A percentile compares a stretch with the other conserved stretches of the same genome.
Conservation (phyloP, 176 grass and related monocot genomes). For the Guadua angustifolia region DNA sequence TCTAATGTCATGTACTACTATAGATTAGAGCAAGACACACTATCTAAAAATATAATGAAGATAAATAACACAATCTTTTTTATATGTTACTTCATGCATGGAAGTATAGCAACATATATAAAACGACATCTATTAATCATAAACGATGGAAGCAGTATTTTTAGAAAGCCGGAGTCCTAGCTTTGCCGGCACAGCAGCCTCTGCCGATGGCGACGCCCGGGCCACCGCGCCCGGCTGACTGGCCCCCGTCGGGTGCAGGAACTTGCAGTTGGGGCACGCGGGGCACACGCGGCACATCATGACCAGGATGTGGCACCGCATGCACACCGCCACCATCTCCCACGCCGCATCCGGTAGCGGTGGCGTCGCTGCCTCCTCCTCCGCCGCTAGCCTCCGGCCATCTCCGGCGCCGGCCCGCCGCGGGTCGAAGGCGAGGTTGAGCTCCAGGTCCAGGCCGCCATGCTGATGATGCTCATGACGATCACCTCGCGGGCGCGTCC, state of each 20-base stretch:
- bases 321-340: constrained; percentile 92
- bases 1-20: no score
- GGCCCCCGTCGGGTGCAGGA: constrained; percentile 50
- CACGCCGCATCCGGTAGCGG: neutral
- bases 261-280: constrained; percentile 95
- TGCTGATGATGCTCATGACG: constrained; percentile 21
- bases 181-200: constrained; percentile 24
- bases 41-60: no score
- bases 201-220: neutral
- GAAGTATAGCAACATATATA: no score
- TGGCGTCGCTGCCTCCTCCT: neutral
- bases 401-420: neutral
- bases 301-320: constrained; percentile 84
- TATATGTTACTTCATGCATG: no score
- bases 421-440: constrained; percentile 72
- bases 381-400: neutral
- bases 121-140: no score
- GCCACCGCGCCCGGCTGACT: neutral
- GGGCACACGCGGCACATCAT: constrained; percentile 80
- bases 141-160: no score
- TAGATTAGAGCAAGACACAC: no score
- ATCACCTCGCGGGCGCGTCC: constrained; percentile 41
- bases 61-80: no score
- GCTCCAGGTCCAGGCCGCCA: constrained; percentile 68
- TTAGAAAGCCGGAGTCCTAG: constrained; percentile 28